Evolutionary conservation across 352 stramenopile genomes (phyloP).

Genomic region (Phytopythium ostracodes): DNA sequence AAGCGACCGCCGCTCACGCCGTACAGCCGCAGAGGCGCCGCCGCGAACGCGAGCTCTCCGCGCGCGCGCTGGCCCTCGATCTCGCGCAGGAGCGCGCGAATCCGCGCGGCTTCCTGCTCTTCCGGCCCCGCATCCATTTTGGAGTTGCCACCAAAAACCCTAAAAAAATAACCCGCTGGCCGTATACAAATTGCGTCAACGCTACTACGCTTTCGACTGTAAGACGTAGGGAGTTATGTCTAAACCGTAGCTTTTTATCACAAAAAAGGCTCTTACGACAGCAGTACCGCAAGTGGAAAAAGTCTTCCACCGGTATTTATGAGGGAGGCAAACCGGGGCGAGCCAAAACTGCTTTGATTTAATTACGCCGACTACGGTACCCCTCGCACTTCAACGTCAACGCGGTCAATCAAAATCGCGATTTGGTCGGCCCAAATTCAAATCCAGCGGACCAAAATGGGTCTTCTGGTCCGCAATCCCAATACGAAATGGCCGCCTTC

Average conservation of each 20-base stretch:
- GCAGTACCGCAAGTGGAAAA: neutral
- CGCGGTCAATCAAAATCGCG: neutral
- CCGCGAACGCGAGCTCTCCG: slow-evolving; percentile 14
- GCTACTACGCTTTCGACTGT: neutral
- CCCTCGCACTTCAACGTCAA: neutral
- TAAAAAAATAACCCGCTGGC: neutral
- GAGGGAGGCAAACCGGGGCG: neutral
- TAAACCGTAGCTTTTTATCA: neutral
- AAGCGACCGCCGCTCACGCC: slow-evolving; percentile 36
- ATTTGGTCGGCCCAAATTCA: neutral
- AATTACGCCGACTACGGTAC: slow-evolving; percentile 1
- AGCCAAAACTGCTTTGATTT: neutral
- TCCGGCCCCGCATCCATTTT: slow-evolving; percentile 10
- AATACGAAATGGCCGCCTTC: too few relatives aligned
- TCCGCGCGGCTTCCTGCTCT: slow-evolving; percentile 21
- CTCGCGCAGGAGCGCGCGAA: slow-evolving; percentile 27
- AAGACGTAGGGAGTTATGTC: neutral
- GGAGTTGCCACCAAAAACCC: neutral
- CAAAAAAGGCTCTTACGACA: neutral
- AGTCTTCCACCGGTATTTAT: neutral
- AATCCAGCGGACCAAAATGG: neutral
- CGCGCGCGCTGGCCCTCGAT: slow-evolving; percentile 26
- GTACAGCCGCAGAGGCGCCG: slow-evolving; percentile 37
- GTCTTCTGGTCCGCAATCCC: too few relatives aligned
- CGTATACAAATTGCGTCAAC: neutral